A percentile compares a stretch with the other conserved stretches of the same genome.
Evolutionary conservation across 2,329 filamentous ascomycete genomes (phyloP).

Genomic region (Fusarium udum): DNA sequence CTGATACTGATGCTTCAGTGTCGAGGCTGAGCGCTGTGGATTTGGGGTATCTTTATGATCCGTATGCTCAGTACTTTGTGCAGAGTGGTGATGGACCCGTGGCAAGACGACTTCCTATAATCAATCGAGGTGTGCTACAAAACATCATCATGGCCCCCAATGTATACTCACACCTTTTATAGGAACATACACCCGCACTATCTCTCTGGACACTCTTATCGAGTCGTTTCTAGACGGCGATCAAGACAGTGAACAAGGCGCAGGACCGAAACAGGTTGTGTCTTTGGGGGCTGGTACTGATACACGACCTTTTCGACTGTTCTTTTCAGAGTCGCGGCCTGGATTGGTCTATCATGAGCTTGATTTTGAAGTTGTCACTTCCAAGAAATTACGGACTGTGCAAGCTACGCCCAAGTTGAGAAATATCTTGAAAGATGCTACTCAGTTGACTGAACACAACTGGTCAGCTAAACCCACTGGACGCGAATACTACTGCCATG

Average conservation of each 20-base stretch:
- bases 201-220: slow-evolving; percentile 82
- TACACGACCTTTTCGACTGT: slow-evolving; percentile 83
- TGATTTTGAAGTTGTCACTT: slow-evolving; percentile 82
- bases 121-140: slow-evolving; percentile 79
- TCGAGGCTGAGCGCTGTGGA: slow-evolving; percentile 90
- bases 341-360: slow-evolving; percentile 86
- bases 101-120: slow-evolving; percentile 82
- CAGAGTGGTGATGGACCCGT: slow-evolving; percentile 56
- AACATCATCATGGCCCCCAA: background rate
- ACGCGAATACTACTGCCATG: slow-evolving; percentile 66
- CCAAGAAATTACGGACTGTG: slow-evolving; percentile 68
- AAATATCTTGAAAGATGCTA: slow-evolving; percentile 51
- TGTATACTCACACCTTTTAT: slow-evolving; percentile 23
- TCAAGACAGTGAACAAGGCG: slow-evolving; percentile 36
- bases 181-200: slow-evolving; percentile 94
- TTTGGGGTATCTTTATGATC: slow-evolving; percentile 84
- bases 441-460: slow-evolving; percentile 45
- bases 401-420: slow-evolving; percentile 57
- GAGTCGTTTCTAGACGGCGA: slow-evolving; percentile 69
- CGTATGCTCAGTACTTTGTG: slow-evolving; percentile 78
- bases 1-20: slow-evolving; percentile 89
- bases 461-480: slow-evolving; percentile 55
- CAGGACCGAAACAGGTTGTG: slow-evolving; percentile 75
- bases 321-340: slow-evolving; percentile 54
- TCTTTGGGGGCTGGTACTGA: slow-evolving; percentile 95